Evolutionary conservation across 441 rosid genomes (phyloP), one percentile per base, ranked within the genome.

Genomic region (Mallotus repandus): DNA sequence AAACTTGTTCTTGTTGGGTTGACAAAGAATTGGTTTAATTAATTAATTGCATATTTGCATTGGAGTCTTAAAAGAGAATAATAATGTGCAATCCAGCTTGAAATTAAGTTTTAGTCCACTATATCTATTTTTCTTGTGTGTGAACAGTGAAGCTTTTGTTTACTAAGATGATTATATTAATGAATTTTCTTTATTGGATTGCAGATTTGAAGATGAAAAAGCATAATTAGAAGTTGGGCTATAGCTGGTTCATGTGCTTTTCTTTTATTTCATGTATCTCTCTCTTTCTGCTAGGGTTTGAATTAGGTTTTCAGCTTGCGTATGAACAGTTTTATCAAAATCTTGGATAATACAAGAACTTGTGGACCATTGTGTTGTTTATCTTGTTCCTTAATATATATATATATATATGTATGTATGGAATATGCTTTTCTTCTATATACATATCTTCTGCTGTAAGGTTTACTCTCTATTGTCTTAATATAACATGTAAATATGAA

Each of bases 171-270:
- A 14, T 48, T 68, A 18, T 57, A 18, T 53, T 77, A 32, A 41
- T 62, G 13, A 29, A 4, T 43, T 55, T 66, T 68, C 43, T 68
- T 68, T 70, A 70, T 59, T 63, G 45, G 68, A 66, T 79, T 86
- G 87, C 93, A 89, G 96, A 81, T 87, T 76, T 91, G 81, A 80
- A 77, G 79, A 69, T 81, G 80, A 80, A 82, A 45, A 80, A 78
- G 81, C 70, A 46, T 16, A 14, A 22, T 35, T 75, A 73, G 53
- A 63, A 53, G 16, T 4, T 72, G 70, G 72, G 5, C 29, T 4
- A 10, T 29, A n/a, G 49, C 74, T 72, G 71, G 65, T 55, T 72
- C 52, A 9, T 52, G 61, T 65, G 68, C 72, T 63, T 50, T 19
- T 49, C 49, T 16, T 35, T 35, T n/a, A 18, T 25, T 63, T 41